phyloP scores from a whole-genome alignment of 2,329 filamentous ascomycete species.

The Xylaria sp. region DNA sequence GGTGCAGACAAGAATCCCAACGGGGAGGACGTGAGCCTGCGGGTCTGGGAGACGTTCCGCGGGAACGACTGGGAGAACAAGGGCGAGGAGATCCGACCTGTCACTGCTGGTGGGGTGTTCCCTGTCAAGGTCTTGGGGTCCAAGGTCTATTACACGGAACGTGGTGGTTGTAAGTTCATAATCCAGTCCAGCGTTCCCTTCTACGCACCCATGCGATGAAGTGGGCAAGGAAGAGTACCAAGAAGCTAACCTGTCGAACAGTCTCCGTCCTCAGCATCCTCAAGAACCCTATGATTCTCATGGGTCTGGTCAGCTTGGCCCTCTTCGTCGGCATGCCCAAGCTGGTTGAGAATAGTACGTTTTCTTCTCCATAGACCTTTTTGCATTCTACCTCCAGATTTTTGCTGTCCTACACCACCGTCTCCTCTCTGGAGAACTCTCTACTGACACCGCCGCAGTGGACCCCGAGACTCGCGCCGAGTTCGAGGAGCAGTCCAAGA shows the following conservation, averaged over 20 bases:
- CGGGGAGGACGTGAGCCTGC: constrained; percentile 53
- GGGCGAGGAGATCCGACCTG: constrained; percentile 66
- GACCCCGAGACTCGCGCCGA: constrained; percentile 95
- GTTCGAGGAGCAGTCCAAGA: constrained; percentile 89
- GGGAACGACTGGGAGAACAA: constrained; percentile 92
- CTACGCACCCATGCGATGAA: no score
- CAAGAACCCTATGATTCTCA: constrained; percentile 96
- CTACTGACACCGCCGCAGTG: constrained; percentile 66
- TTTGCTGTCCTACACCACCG: background rate
- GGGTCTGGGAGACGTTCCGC: constrained; percentile 84
- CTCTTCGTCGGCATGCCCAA: constrained; percentile 95
- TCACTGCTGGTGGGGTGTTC: constrained; percentile 53
- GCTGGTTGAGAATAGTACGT: constrained; percentile 92
- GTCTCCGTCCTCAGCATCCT: constrained; percentile 84
- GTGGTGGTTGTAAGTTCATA: constrained; percentile 74
- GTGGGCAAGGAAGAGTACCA: constrained; percentile 3
- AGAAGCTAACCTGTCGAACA: constrained; percentile 49
- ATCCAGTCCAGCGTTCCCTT: no score
- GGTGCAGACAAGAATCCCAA: constrained; percentile 44
- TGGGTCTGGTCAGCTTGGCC: constrained; percentile 83
- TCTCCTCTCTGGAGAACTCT: background rate
- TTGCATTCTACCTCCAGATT: no score
- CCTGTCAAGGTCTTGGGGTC: constrained; percentile 69
- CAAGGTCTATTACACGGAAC: constrained; percentile 82
- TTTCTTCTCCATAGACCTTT: background rate